Evolutionary conservation across 2,329 filamentous ascomycete species (phyloP), one percentile per base, ranked within the genome.

Genomic region (Alternaria dauci): DNA sequence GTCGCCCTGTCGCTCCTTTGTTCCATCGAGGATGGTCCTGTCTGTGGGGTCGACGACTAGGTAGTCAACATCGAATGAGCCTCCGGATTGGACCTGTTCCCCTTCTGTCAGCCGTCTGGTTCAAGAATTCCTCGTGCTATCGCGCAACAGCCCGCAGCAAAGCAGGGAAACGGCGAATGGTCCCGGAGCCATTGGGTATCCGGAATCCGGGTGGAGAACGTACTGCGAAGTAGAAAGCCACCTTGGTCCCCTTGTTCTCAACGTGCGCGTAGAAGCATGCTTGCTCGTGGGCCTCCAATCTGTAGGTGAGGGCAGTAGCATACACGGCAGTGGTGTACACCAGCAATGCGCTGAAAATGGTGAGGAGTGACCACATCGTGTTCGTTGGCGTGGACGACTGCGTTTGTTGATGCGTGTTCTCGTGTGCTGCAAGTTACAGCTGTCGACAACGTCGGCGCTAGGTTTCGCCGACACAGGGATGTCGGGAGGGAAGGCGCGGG

Each of bases 201-300:
- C 8, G 7, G 18, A 2, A 8, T 41, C 9, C 1, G 34, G 38
- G 8, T 8, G 41, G 8, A 11, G 8, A 42, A 65, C 90, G 69
- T 83, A 99, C 95, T 62, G 95, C 96, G 82, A 99, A 99, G 84
- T 99, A 99, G 78, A 99, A 99, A 51, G 95, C 94, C 70, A 99
- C 85, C 87, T 99, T 99, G 73, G 91, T 88, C 71, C 90, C 90
- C 78, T 87, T 86, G 77, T 91, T 87, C 67, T 93, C 88, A 56
- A 94, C 90, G 69, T 88, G 84, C 58, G 92, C 87, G 79, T 91
- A 97, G 87, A 99, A 99, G 84, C 95, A 99, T 62, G 95, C 93
- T 81, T 92, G 93, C 85, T 98, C 95, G 83, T 96, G 92, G 52
- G 95, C 91, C 53, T 86, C 82, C 47, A 99, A 86, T 81, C 94